Base-by-base conservation (phyloP, 2,329 filamentous ascomycete genomes). In the Emmonsiellopsis sp. region DNA sequence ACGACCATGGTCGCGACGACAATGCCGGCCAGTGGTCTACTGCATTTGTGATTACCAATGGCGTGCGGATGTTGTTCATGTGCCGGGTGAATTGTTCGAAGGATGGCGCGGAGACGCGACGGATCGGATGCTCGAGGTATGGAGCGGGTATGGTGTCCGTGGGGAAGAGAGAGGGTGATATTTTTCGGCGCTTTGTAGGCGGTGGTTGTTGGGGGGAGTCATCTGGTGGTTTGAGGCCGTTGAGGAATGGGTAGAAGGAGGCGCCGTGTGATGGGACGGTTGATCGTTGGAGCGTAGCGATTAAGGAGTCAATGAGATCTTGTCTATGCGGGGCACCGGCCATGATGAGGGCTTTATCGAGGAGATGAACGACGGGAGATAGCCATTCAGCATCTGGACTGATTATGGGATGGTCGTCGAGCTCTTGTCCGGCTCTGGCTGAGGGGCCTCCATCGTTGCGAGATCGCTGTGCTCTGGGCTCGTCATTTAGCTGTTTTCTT, bases 301-400 rank as follows among this genome's bases (percentile, higher is more conserved):
- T 54, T 3, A 77, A 57, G 7, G 55, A 53, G 50, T 73, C 69
- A 20, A 76, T 67, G 32, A 71, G 57, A 7, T 63, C 59, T 7
- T 80, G 78, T 53, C 87, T 74, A 1, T 65, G 75, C 1, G 81
- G 80, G 0, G 79, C 85, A 1, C 86, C 87, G 0, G 87, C 81
- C 52, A 90, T 79, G 45, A 95, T 88, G 44, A 94, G 70, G 0
- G 86, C 84, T 67, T 84, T 82, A 62, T 96, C 91, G 1, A 97
- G 76, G 1, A 78, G 71, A 51, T 78, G 76, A 35, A 95, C 79
- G 1, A 86, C 74, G 1, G 75, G 67, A 35, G 80, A 76, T 3
- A 90, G 64, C 69, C 76, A 81, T 34, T 71, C 61, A 35, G 61
- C 58, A 7, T 60, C 48, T 40, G 60, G 38, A 34, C 57, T 50